These are phyloP conservation scores for Skeletonema grethae DNA, from an alignment of 108 stramenopile genomes.

Conservation along the genomic window DNA sequence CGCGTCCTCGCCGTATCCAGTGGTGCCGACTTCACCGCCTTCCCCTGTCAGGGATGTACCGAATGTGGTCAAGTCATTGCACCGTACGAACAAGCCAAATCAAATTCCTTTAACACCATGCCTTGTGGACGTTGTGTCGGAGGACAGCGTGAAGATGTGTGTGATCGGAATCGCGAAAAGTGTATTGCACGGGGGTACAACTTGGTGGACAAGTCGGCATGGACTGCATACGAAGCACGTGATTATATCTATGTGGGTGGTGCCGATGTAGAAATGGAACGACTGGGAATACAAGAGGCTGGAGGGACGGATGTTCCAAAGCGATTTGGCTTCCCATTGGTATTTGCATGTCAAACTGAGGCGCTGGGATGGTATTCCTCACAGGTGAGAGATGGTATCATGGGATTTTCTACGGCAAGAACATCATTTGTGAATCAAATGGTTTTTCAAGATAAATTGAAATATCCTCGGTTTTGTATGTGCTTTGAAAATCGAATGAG, in stretches of 20 bases:
- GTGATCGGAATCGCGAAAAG: constrained; percentile 23
- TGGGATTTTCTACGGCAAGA: constrained; percentile 40
- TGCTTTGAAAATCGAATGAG: constrained; percentile 42
- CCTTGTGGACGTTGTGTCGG: constrained; percentile 49
- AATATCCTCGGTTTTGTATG: constrained; percentile 42
- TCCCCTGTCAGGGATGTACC: constrained; percentile 53
- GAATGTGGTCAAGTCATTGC: constrained; percentile 31
- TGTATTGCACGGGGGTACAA: constrained; percentile 26
- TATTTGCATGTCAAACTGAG: constrained; percentile 60
- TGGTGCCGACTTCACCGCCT: constrained; percentile 50
- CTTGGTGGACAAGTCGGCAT: constrained; percentile 37
- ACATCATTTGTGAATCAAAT: constrained; percentile 59
- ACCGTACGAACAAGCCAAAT: constrained; percentile 31
- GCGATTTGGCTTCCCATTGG: constrained; percentile 44
- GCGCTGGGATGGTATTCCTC: constrained; percentile 45
- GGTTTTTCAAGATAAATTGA: constrained; percentile 47
- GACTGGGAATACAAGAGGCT: constrained; percentile 11
- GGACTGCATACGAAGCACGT: constrained; percentile 51
- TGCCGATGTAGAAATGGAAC: constrained; percentile 19
- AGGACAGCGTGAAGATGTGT: constrained; percentile 25
- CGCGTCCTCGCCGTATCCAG: constrained; percentile 42
- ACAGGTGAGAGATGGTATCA: constrained; percentile 55
- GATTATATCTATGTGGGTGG: constrained; percentile 52
- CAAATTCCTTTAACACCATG: constrained; percentile 35
- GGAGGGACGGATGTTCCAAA: constrained; percentile 23